Evolutionary conservation across 73 alveolate species (phyloP).

Genomic region (Strombidium stylifer): DNA sequence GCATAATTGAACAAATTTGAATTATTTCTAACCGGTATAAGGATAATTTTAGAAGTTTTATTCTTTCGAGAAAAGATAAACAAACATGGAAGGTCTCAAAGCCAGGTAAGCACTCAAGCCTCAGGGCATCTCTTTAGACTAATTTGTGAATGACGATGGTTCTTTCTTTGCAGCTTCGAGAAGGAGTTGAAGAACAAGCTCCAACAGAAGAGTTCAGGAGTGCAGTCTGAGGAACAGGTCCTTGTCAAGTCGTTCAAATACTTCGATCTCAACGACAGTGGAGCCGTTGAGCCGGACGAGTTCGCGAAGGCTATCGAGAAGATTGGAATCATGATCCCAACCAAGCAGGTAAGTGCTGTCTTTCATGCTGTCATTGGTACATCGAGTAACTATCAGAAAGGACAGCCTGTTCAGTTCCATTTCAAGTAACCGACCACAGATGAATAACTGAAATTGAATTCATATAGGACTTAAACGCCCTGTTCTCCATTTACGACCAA

Average conservation of each 20-base stretch:
- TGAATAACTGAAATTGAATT: neutral
- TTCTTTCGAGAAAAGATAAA: too few species aligned
- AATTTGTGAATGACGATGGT: neutral
- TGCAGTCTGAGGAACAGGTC: slow-evolving; percentile 80
- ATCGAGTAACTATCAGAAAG: neutral
- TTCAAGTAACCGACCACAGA: slow-evolving; percentile 2
- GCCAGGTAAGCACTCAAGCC: too few species aligned
- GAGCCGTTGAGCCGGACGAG: slow-evolving; percentile 72
- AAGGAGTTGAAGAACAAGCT: slow-evolving; percentile 82
- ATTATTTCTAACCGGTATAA: too few species aligned
- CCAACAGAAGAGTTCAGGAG: slow-evolving; percentile 70
- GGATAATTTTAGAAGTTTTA: too few species aligned
- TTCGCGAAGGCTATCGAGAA: slow-evolving; percentile 84
- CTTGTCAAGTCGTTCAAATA: slow-evolving; percentile 86
- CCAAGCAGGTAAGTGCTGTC: slow-evolving; percentile 24
- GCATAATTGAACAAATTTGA: too few species aligned
- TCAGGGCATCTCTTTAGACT: neutral
- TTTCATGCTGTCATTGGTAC: neutral
- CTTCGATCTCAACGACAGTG: slow-evolving; percentile 88
- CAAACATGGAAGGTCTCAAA: too few species aligned
- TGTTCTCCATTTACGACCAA: slow-evolving; percentile 57
- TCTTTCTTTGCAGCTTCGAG: slow-evolving; percentile 33
- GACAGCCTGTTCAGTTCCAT: neutral
- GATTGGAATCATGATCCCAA: slow-evolving; percentile 77
- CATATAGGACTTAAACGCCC: slow-evolving; percentile 45